Percentiles rank a stretch among this genome's conserved stretches.
These are phyloP conservation scores for Ceratocystis ficicola DNA, from an alignment of 2,329 filamentous ascomycete species.

Conservation along the genomic window DNA sequence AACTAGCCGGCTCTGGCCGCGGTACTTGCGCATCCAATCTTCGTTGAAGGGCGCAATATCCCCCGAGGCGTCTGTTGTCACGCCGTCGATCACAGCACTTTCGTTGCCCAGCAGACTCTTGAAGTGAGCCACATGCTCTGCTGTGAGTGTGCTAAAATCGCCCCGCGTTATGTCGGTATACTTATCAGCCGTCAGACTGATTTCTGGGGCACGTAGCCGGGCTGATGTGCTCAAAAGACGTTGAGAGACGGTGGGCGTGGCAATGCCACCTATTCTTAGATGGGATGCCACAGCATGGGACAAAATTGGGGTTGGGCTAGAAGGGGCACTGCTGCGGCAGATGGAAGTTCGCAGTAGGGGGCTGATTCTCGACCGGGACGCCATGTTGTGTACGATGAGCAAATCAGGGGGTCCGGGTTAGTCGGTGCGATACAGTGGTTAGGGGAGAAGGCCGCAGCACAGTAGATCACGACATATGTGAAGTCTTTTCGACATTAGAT, in stretches of 20 bases:
- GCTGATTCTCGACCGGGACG: constrained; percentile 13
- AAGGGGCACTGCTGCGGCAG: not conserved
- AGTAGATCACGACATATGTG: not conserved
- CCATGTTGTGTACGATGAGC: constrained; percentile 13
- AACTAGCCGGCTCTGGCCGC: constrained; percentile 76
- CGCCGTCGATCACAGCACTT: constrained; percentile 72
- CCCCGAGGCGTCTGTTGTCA: constrained; percentile 50
- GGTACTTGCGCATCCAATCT: constrained; percentile 99
- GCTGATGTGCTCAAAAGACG: constrained; percentile 10
- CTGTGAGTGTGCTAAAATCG: constrained; percentile 60
- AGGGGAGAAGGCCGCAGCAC: no score
- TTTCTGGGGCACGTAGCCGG: constrained; percentile 21
- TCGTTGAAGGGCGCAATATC: constrained; percentile 88
- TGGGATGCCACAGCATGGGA: not conserved
- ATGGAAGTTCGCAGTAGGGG: constrained; percentile 17
- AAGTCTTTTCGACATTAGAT: not conserved
- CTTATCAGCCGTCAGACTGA: constrained; percentile 70
- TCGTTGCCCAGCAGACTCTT: constrained; percentile 64
- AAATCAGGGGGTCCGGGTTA: not conserved
- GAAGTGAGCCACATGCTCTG: constrained; percentile 74
- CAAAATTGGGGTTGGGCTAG: not conserved
- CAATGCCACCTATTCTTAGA: not conserved
- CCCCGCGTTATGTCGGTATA: constrained; percentile 78
- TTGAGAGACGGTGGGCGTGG: not conserved
- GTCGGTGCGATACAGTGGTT: not conserved